These are phyloP conservation scores for Fimicolochytrium jonesii DNA, from an alignment of 192 early-diverging fungal species.

Conservation along the genomic window DNA sequence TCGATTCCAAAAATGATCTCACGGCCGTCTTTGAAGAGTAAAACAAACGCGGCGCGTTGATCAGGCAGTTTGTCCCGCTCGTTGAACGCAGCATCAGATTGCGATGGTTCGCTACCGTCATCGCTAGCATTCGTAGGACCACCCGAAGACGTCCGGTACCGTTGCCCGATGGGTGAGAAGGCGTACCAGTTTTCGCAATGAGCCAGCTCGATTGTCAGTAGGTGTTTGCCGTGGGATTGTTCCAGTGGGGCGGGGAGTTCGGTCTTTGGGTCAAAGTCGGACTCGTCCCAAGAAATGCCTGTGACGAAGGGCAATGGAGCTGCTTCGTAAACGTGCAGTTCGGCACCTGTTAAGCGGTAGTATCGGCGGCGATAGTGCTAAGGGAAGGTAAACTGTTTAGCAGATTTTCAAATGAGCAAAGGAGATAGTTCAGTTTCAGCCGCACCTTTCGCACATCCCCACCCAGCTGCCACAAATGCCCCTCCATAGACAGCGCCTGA, in stretches of 20 bases:
- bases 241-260: slow-evolving; percentile 1
- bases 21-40: slow-evolving; percentile 16
- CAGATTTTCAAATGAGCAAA: too few species aligned
- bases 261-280: slow-evolving; percentile 4
- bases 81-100: not conserved
- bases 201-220: slow-evolving; percentile 4
- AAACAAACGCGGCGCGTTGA: slow-evolving; percentile 3
- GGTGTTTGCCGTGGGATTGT: slow-evolving; percentile 1
- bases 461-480: slow-evolving; percentile 18
- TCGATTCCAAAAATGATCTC: slow-evolving; percentile 11
- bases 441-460: slow-evolving; percentile 14
- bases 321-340: slow-evolving; percentile 6
- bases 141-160: too few species aligned
- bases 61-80: not conserved
- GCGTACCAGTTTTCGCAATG: slow-evolving; percentile 8
- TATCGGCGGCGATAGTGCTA: not conserved
- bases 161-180: too few species aligned
- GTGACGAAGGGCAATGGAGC: not conserved
- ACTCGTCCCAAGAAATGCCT: slow-evolving; percentile 11
- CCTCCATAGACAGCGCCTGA: slow-evolving; percentile 21
- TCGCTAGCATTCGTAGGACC: not conserved
- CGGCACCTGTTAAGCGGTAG: not conserved
- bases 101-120: too few species aligned
- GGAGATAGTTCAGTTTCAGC: too few species aligned
- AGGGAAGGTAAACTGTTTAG: too few species aligned